Base-by-base conservation (phyloP, 495 filamentous ascomycete species). In the Aspergillus ellipticus region DNA sequence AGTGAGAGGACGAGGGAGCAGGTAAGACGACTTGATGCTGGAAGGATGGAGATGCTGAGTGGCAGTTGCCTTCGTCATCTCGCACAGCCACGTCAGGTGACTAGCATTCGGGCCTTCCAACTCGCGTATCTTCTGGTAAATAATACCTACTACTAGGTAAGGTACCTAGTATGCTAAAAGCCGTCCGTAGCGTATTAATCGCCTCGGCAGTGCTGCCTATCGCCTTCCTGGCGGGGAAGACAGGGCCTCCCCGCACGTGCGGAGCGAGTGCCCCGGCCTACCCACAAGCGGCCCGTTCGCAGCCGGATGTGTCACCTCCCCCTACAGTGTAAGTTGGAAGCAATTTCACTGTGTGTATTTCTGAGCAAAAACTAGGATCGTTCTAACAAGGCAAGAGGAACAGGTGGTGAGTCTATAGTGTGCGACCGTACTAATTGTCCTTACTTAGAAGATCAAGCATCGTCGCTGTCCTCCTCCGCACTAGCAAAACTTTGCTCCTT, bases 401-500 rank as follows among this genome's bases (percentile, higher is more conserved):
- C 24, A 28, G 24, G 7, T 7, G 24, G 4, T 28, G 24, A 28
- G 24, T 28, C 3, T 28, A 4, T 39, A 13, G 1, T 1, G 5
- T 0, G 3, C 8, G 35, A 15, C 35, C 35, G 13, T 1, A 39
- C 11, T n/a, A n/a, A n/a, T n/a, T n/a, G n/a, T n/a, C n/a, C n/a
- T n/a, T n/a, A n/a, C n/a, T n/a, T n/a, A n/a, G n/a, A n/a, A 11
- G 11, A 39, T 39, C 35, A 39, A n/a, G 5, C 49, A 11, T 8
- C 22, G 8, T 21, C 19, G 8, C 31, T 51, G 16, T 57, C 48
- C 42, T 53, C 46, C 56, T 78, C 73, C 0, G 71, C 72, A 46
- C 74, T 67, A 0, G 66, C 67, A 47, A 78, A 56, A 42, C 68
- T 79, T 63, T 83, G 80, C 52, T 77, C 63, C 47, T 75, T 69